These are phyloP conservation scores for Kluyveromyces dobzhanskii DNA, from an alignment of 805 yeast species.

Conservation along the genomic window DNA sequence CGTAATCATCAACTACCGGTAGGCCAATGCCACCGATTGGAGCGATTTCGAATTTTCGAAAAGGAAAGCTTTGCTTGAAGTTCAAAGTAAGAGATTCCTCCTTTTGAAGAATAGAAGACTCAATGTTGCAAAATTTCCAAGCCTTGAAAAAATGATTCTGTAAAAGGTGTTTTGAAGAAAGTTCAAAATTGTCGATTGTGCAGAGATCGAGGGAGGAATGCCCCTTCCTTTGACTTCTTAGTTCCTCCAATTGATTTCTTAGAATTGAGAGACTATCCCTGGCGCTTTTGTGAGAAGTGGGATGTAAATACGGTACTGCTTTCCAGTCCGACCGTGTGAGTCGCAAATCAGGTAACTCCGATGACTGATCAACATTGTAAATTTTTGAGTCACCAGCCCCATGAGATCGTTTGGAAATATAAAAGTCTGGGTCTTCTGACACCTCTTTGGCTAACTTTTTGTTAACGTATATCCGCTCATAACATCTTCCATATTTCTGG, in stretches of 20 bases:
- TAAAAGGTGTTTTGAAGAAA: neutral
- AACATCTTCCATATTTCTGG: constrained; percentile 6
- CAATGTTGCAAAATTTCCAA: neutral
- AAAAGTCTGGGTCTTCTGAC: neutral
- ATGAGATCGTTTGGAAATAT: neutral
- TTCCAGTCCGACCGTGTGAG: neutral
- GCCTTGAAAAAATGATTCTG: neutral
- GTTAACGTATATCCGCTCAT: neutral
- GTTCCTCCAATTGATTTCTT: neutral
- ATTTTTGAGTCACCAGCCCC: neutral
- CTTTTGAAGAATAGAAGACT: too few relatives aligned
- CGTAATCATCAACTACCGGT: constrained; percentile 9
- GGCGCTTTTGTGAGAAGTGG: neutral
- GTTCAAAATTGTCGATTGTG: neutral
- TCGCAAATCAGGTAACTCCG: neutral
- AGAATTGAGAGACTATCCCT: neutral
- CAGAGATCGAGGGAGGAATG: neutral
- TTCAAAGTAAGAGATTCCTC: neutral
- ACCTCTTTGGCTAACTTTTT: neutral
- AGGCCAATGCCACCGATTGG: constrained; percentile 15
- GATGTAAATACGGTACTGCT: neutral
- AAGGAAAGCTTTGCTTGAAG: constrained; percentile 2
- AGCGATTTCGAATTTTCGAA: constrained; percentile 11
- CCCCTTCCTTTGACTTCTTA: neutral
- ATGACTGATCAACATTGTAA: neutral